A percentile compares a stretch with the other conserved stretches of the same genome.
Evolutionary conservation across 2,329 filamentous ascomycete species (phyloP).

Genomic region (Verticillium nonalfalfae): DNA sequence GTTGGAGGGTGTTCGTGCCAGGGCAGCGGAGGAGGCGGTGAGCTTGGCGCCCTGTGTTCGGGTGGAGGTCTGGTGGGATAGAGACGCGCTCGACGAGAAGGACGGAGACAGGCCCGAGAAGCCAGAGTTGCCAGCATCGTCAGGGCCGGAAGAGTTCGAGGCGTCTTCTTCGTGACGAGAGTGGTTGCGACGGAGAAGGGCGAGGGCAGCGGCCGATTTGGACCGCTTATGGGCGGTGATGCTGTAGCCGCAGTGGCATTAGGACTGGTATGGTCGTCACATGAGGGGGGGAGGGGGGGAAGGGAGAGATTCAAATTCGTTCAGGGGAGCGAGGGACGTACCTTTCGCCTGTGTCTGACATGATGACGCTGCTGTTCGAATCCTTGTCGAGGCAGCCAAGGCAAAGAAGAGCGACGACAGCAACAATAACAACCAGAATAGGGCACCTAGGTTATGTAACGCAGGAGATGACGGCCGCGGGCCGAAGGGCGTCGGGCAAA

Average conservation of each 20-base stretch:
- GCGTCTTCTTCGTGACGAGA: constrained; percentile 46
- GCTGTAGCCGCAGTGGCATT: constrained; percentile 7
- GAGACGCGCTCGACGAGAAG: constrained; percentile 25
- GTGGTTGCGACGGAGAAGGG: constrained; percentile 48
- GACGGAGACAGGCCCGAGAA: constrained; percentile 20
- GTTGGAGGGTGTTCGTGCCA: constrained; percentile 34
- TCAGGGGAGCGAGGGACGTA: constrained; percentile 12
- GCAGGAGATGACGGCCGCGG: background rate
- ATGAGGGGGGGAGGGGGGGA: background rate
- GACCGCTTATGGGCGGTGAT: constrained; percentile 43
- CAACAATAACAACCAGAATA: background rate
- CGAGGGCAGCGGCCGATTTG: constrained; percentile 44
- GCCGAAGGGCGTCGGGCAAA: background rate
- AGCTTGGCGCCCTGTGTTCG: constrained; percentile 40
- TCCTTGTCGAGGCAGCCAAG: background rate
- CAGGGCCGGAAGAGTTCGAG: constrained; percentile 30
- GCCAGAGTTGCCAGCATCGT: constrained; percentile 35
- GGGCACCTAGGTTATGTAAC: background rate
- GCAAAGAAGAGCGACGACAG: background rate
- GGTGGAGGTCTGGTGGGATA: constrained; percentile 26
- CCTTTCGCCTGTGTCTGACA: constrained; percentile 29
- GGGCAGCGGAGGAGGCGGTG: constrained; percentile 20
- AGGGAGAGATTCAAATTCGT: background rate
- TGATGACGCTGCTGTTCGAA: constrained; percentile 11
- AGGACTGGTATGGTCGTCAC: constrained; percentile 1